Evolutionary conservation across 2,329 filamentous ascomycete genomes (phyloP).

Genomic region (Aspergillus fructus): DNA sequence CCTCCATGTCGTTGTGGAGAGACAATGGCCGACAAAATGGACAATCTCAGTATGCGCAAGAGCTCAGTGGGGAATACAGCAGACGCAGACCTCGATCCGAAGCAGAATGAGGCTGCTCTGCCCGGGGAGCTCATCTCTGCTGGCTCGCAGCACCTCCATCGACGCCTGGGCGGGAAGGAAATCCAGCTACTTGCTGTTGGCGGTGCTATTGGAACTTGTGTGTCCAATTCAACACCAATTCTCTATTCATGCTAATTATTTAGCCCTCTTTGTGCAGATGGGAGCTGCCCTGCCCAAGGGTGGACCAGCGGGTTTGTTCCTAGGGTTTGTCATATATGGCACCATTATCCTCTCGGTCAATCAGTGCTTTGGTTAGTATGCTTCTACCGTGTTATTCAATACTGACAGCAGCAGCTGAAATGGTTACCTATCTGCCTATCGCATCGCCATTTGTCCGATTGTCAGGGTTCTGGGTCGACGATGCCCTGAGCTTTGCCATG

Average conservation of each 20-base stretch:
- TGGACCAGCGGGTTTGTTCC: conserved; percentile 35
- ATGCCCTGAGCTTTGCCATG: conserved; percentile 30
- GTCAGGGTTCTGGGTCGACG: conserved; percentile 30
- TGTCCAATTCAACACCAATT: background rate
- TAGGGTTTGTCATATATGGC: conserved; percentile 26
- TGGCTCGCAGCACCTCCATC: conserved; percentile 27
- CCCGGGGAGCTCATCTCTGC: conserved; percentile 3
- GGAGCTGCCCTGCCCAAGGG: conserved; percentile 34
- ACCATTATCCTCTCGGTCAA: conserved; percentile 33
- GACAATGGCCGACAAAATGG: background rate
- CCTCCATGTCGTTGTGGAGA: no score
- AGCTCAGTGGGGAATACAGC: background rate
- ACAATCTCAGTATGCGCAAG: background rate
- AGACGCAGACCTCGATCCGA: background rate
- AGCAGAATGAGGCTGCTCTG: background rate
- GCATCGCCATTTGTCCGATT: conserved; percentile 27
- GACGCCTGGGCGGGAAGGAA: conserved; percentile 32
- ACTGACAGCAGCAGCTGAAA: conserved; percentile 21
- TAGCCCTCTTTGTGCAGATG: conserved; percentile 32
- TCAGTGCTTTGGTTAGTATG: conserved; percentile 23
- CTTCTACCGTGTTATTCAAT: background rate
- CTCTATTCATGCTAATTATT: background rate
- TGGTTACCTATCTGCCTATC: conserved; percentile 29
- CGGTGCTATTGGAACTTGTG: conserved; percentile 37
- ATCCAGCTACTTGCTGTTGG: conserved; percentile 37